Percentiles rank a stretch among this genome's conserved stretches.
These are phyloP conservation scores for Rubus idaeus DNA, from an alignment of 306 rosid species.

Conservation along the genomic window DNA sequence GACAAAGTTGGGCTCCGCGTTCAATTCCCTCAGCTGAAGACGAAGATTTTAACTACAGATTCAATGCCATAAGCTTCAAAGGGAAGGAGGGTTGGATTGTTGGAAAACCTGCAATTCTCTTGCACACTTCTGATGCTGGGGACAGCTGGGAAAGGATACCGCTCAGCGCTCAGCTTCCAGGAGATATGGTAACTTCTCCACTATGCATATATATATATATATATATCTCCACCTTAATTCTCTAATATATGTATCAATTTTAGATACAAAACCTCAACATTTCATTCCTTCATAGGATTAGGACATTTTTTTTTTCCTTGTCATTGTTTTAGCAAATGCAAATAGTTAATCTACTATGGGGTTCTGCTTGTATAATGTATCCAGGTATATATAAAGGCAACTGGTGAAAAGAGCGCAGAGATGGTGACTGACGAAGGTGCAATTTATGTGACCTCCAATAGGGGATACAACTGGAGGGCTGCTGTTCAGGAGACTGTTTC, in stretches of 20 bases:
- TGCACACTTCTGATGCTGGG: conserved; percentile 88
- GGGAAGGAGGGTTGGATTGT: conserved; percentile 98
- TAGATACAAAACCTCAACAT: neutral
- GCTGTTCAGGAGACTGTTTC: conserved; percentile 97
- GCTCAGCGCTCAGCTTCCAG: conserved; percentile 85
- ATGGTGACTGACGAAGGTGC: conserved; percentile 99
- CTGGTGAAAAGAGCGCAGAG: conserved; percentile 90
- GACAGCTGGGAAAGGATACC: conserved; percentile 92
- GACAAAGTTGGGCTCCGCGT: conserved; percentile 80
- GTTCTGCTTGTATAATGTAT: neutral
- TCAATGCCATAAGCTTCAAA: conserved; percentile 84
- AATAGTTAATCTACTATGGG: neutral
- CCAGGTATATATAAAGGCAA: conserved; percentile 93
- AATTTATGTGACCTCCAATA: conserved; percentile 83
- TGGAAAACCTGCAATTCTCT: conserved; percentile 84
- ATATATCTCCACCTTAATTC: too few species aligned
- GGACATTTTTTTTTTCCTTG: neutral
- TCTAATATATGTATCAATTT: neutral
- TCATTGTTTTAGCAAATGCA: neutral
- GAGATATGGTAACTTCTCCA: conserved; percentile 65
- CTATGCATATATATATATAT: too few species aligned
- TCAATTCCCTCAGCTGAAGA: conserved; percentile 95
- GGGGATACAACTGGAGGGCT: conserved; percentile 96
- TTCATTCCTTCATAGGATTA: too few species aligned
- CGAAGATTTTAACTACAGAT: conserved; percentile 91